Conservation (phyloP, 495 filamentous ascomycete species). For the Penicillium ucsense region DNA sequence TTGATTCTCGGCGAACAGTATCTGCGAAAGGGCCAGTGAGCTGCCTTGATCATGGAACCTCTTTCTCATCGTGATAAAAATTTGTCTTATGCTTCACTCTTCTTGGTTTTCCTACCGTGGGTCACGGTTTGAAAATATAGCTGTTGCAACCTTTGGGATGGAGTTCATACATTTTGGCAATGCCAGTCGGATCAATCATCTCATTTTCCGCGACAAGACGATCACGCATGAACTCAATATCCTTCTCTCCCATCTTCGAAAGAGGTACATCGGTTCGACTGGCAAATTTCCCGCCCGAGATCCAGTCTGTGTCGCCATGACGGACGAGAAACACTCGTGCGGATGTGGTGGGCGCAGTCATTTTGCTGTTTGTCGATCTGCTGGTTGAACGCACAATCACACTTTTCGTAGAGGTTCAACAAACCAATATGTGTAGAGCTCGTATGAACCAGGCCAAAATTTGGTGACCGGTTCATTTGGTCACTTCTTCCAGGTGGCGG, state of each 20-base stretch:
- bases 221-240: neutral
- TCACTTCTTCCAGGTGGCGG: neutral
- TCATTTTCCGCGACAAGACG: neutral
- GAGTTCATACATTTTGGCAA: neutral
- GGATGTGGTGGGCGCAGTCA: slow-evolving; percentile 5
- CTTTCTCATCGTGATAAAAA: no score
- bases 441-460: no score
- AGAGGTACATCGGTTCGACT: slow-evolving; percentile 5
- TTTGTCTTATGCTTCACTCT: no score
- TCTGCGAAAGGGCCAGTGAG: neutral
- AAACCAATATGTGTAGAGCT: no score
- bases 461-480: no score
- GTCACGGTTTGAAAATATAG: no score
- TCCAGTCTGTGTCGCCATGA: slow-evolving; percentile 26
- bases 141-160: no score
- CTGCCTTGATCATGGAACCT: neutral
- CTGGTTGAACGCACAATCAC: no score
- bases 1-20: slow-evolving; percentile 5
- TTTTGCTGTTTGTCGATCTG: no score
- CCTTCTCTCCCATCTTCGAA: neutral
- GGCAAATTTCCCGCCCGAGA: slow-evolving; percentile 4
- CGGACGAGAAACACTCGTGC: slow-evolving; percentile 24
- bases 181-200: neutral
- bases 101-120: no score
- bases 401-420: no score